Conservation (phyloP, 1,284 basidiomycete genomes). For the Tremellales sp. region DNA sequence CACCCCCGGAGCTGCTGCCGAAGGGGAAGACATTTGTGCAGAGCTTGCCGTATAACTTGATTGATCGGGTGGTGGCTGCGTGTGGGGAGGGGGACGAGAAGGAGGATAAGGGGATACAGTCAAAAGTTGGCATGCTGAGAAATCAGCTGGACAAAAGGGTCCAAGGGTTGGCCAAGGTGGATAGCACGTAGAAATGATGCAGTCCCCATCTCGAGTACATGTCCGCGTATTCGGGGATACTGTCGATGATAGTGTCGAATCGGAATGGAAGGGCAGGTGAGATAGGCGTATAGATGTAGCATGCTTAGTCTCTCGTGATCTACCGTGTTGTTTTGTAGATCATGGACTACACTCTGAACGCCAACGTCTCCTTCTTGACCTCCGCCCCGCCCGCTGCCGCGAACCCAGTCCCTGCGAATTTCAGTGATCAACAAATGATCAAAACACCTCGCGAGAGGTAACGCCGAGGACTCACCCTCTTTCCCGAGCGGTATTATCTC, state of each 20-base stretch:
- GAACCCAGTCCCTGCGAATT: constrained; percentile 69
- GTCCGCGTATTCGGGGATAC: too few species aligned
- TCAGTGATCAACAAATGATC: neutral
- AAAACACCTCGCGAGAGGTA: neutral
- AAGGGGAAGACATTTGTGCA: constrained; percentile 60
- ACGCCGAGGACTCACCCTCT: constrained; percentile 59
- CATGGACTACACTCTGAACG: constrained; percentile 45
- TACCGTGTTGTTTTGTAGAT: too few species aligned
- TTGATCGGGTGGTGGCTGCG: constrained; percentile 65
- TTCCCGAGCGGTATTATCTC: constrained; percentile 53
- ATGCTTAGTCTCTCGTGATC: too few species aligned
- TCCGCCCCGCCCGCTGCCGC: constrained; percentile 88
- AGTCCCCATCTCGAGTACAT: too few species aligned
- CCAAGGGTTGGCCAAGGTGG: neutral
- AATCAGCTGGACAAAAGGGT: neutral
- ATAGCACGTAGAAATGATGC: too few species aligned
- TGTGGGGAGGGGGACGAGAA: constrained; percentile 1
- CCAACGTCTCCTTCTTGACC: constrained; percentile 45
- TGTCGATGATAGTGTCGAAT: too few species aligned
- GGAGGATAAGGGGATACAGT: neutral
- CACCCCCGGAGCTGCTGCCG: constrained; percentile 57
- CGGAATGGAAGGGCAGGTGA: too few species aligned
- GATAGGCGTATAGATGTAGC: too few species aligned
- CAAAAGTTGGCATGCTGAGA: neutral
- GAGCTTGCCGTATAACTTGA: constrained; percentile 78